Percentiles rank a stretch among this genome's conserved stretches.
Conservation (phyloP, 441 rosid species). For the Biscutella laevigata region DNA sequence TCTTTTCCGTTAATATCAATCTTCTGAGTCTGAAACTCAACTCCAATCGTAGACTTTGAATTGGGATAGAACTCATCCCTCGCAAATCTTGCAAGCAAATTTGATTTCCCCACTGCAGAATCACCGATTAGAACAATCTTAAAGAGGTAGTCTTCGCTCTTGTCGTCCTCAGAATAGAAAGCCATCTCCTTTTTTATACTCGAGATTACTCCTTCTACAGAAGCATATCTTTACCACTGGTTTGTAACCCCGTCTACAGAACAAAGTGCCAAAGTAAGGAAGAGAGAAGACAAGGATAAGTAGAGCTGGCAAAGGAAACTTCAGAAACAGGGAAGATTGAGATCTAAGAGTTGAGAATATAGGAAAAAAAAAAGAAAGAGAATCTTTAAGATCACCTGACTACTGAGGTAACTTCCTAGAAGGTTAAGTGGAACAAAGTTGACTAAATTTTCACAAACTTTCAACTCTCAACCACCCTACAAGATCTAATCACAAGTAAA, state of each 20-base stretch:
- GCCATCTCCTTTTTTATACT: slow-evolving; percentile 46
- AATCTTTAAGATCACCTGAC: slow-evolving; percentile 38
- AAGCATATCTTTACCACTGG: slow-evolving; percentile 31
- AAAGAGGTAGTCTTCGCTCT: slow-evolving; percentile 66
- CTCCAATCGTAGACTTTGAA: slow-evolving; percentile 73
- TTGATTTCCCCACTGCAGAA: slow-evolving; percentile 73
- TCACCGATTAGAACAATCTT: no score
- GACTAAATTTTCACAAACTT: slow-evolving; percentile 17
- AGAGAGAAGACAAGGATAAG: slow-evolving; percentile 30
- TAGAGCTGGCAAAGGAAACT: slow-evolving; percentile 34
- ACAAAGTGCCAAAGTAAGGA: slow-evolving; percentile 8
- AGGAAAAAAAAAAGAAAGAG: not conserved
- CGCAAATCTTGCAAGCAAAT: slow-evolving; percentile 64
- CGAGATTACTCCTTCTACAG: slow-evolving; percentile 27
- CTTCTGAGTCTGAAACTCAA: slow-evolving; percentile 73
- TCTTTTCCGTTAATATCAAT: slow-evolving; percentile 58
- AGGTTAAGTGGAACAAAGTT: slow-evolving; percentile 25
- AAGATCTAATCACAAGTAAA: slow-evolving; percentile 7
- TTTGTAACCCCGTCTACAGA: slow-evolving; percentile 15
- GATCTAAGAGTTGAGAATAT: slow-evolving; percentile 14
- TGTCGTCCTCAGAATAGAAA: slow-evolving; percentile 52
- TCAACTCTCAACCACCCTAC: slow-evolving; percentile 16
- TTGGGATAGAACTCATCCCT: slow-evolving; percentile 65
- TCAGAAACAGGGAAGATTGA: slow-evolving; percentile 33
- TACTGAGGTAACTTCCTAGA: slow-evolving; percentile 32